These are phyloP conservation scores for Lecanicillium sp. DNA, from an alignment of 2,329 filamentous ascomycete species.

Conservation along the genomic window DNA sequence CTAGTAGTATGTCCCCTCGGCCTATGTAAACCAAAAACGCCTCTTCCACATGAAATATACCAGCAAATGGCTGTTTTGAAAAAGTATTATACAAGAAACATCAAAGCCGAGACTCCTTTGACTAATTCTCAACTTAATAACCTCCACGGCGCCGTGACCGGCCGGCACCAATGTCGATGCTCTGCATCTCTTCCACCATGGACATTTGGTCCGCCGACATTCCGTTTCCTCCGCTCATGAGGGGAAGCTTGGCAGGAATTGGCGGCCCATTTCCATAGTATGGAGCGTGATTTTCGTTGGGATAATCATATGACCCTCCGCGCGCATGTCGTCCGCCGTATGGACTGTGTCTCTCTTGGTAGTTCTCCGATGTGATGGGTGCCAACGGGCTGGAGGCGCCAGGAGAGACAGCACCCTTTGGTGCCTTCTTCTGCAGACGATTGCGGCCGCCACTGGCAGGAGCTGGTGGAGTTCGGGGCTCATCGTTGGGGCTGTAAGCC, in stretches of 20 bases:
- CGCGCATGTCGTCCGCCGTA: slow-evolving; percentile 31
- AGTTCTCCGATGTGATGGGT: slow-evolving; percentile 43
- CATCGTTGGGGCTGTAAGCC: slow-evolving; percentile 21
- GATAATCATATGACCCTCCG: slow-evolving; percentile 43
- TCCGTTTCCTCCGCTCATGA: slow-evolving; percentile 39
- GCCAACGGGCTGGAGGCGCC: slow-evolving; percentile 40
- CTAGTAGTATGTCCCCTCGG: too few relatives aligned
- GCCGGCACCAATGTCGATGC: slow-evolving; percentile 57
- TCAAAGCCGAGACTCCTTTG: background rate
- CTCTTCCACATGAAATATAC: background rate
- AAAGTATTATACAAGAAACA: slow-evolving; percentile 8
- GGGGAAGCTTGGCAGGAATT: slow-evolving; percentile 62
- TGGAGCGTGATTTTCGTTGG: slow-evolving; percentile 41
- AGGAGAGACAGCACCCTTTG: slow-evolving; percentile 33
- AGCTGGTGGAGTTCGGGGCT: slow-evolving; percentile 22
- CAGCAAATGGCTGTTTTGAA: slow-evolving; percentile 5
- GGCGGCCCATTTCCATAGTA: slow-evolving; percentile 39
- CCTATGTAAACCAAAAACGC: background rate
- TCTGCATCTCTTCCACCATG: slow-evolving; percentile 62
- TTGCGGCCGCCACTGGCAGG: slow-evolving; percentile 38
- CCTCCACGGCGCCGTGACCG: slow-evolving; percentile 43
- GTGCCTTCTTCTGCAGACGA: slow-evolving; percentile 56
- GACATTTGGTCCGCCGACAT: slow-evolving; percentile 38
- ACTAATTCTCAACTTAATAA: slow-evolving; percentile 20
- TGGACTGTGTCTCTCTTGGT: slow-evolving; percentile 33